Evolutionary conservation across 768 basidiomycete genomes (phyloP), one percentile per base, ranked within the genome.

Genomic region (Mycena crocata): DNA sequence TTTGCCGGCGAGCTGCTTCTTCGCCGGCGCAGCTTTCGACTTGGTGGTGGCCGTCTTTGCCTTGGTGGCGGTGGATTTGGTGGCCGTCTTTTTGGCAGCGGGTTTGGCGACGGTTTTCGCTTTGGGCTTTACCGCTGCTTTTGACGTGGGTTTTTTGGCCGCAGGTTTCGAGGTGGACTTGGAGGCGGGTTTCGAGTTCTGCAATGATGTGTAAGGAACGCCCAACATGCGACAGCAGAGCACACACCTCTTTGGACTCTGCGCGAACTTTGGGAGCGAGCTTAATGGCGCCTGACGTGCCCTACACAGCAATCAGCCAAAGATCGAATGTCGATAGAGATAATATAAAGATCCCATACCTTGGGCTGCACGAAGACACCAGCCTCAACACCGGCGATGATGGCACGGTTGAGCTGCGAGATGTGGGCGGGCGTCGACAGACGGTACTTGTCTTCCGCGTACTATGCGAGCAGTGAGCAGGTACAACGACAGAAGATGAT

Each of bases 401-500:
- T 93, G 63, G 94, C 93, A 63, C 86, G 87, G 73, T 88, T 88
- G 74, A 96, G 83, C 78, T 92, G 91, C 65, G 85, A 88, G 72
- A 86, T 79, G 79, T 93, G 91, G 31, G 88, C 80, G 49, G 88
- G 84, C 59, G 84, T 88, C 70, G 91, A 87, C 67, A 97, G 79
- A 69, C 88, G 85, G 84, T 94, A 96, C 70, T 86, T 88, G 71
- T 93, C 89, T 78, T 94, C 93, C 49, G 96, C 90, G 78, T 81
- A 97, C 93, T 95, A 67, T 45, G 40, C n/a, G 8, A 30, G n/a
- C 32, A 14, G 32, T 39, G 68, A 56, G 60, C 40, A 35, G n/a
- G 26, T 24, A 49, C 0, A 6, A 28, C 14, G 23, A n/a, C 8
- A 14, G 0, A 37, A 37, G 19, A 44, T 1, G 10, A 17, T 0